Conservation (phyloP, 106 monocot genomes). For the Hemerocallis citrina region DNA sequence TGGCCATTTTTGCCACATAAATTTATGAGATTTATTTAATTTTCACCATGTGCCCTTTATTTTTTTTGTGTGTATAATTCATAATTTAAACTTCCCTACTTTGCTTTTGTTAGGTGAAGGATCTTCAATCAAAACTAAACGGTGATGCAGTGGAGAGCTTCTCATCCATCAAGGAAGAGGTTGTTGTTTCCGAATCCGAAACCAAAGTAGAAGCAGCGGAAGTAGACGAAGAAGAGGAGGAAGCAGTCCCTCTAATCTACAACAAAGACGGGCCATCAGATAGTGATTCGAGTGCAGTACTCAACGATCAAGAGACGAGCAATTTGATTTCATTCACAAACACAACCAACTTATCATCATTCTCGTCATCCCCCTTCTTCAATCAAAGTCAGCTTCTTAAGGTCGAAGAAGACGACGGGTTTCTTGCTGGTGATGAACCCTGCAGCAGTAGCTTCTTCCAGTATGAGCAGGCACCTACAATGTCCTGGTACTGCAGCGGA, state of each 20-base stretch:
- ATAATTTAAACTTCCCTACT: too few species aligned
- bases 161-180: constrained; percentile 19
- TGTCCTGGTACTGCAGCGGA: constrained; percentile 30
- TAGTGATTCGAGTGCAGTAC: constrained; percentile 44
- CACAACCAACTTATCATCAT: not conserved
- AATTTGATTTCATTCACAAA: not conserved
- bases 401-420: constrained; percentile 24
- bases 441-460: constrained; percentile 33
- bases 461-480: constrained; percentile 25
- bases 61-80: too few species aligned
- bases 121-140: constrained; percentile 20
- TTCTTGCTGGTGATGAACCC: constrained; percentile 29
- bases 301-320: constrained; percentile 20
- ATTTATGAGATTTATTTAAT: too few species aligned
- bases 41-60: too few species aligned
- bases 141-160: constrained; percentile 5
- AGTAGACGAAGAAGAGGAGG: constrained; percentile 9
- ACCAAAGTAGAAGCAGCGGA: constrained; percentile 1
- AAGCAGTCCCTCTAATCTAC: constrained; percentile 4
- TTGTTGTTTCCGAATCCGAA: constrained; percentile 7
- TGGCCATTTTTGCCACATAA: too few species aligned
- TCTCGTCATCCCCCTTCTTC: not conserved
- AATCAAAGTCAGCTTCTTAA: constrained; percentile 20
- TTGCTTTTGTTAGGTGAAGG: constrained; percentile 19
- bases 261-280: constrained; percentile 30